Evolutionary conservation across 176 grass and related monocot species (phyloP).

Genomic region (Carex scoparia): DNA sequence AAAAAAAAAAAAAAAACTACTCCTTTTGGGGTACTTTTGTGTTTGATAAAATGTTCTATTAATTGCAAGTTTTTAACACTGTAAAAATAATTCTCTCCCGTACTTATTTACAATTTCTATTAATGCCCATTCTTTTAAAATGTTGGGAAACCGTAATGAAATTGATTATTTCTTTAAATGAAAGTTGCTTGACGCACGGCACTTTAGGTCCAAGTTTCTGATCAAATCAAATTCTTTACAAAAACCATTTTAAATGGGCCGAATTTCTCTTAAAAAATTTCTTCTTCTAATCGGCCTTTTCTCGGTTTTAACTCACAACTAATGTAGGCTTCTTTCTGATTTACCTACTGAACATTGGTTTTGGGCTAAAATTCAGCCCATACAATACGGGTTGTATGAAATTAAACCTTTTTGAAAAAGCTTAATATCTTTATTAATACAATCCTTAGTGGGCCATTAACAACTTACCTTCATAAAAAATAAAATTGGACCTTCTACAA

Average conservation of each 20-base stretch:
- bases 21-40: not conserved
- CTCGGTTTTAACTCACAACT: not conserved
- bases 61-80: not conserved
- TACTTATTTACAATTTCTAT: not conserved
- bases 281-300: not conserved
- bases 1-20: not conserved
- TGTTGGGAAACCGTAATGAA: not conserved
- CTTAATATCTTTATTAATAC: too few relatives aligned
- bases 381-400: not conserved
- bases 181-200: not conserved
- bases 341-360: not conserved
- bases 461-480: too few relatives aligned
- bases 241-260: not conserved
- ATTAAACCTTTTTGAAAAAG: too few relatives aligned
- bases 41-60: not conserved
- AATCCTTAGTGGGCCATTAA: too few relatives aligned
- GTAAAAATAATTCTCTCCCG: not conserved
- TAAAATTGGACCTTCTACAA: too few relatives aligned
- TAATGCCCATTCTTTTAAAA: not conserved
- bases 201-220: not conserved
- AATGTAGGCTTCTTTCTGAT: not conserved
- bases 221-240: not conserved
- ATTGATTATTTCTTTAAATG: not conserved
- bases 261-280: not conserved
- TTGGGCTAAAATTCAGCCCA: not conserved